These are phyloP conservation scores for Naegleria lovaniensis DNA, from an alignment of 208 protist species.

Conservation along the genomic window DNA sequence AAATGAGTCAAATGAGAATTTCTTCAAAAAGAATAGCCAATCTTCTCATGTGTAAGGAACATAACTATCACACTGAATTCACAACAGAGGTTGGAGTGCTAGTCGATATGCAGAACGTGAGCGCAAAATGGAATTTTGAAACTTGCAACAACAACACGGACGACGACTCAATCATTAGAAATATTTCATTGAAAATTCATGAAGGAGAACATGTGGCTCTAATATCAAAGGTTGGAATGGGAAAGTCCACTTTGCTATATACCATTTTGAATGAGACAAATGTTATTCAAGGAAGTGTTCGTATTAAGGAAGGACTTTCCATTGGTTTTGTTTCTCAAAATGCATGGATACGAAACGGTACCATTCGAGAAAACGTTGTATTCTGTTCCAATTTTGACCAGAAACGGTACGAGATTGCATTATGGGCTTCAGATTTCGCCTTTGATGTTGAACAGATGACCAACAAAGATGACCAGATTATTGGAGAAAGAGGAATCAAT, in stretches of 20 bases:
- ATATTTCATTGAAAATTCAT: slow-evolving; percentile 51
- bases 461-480: neutral
- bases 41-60: neutral
- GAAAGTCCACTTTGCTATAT: slow-evolving; percentile 69
- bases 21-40: neutral
- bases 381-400: slow-evolving; percentile 56
- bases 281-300: slow-evolving; percentile 41
- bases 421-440: slow-evolving; percentile 66
- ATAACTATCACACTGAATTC: neutral
- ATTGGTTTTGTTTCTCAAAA: slow-evolving; percentile 80
- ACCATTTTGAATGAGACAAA: slow-evolving; percentile 66
- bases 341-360: slow-evolving; percentile 54
- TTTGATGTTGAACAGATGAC: slow-evolving; percentile 69
- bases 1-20: neutral
- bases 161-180: neutral
- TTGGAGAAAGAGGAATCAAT: slow-evolving; percentile 58
- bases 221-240: slow-evolving; percentile 62
- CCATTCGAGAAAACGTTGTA: slow-evolving; percentile 79
- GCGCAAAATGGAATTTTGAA: neutral
- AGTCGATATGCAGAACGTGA: neutral
- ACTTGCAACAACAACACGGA: neutral
- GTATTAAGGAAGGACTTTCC: neutral
- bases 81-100: neutral
- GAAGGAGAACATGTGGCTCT: slow-evolving; percentile 66
- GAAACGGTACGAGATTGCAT: slow-evolving; percentile 45